phyloP scores from a whole-genome alignment of 345 rosid species.

The Dimocarpus longan region DNA sequence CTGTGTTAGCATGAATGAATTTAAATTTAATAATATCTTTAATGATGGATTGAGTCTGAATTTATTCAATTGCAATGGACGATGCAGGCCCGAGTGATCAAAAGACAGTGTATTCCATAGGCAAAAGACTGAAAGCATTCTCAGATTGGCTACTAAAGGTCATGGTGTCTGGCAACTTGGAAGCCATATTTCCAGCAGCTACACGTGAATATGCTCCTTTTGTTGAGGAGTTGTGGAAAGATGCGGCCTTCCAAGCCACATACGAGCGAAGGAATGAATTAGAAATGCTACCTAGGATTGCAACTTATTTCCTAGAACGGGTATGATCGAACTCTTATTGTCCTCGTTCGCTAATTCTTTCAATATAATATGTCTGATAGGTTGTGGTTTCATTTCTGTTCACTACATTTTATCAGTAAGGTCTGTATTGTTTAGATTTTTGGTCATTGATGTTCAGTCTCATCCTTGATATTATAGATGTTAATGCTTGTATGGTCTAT shows the following conservation, averaged over 20 bases:
- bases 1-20: background rate
- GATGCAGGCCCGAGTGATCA: slow-evolving; percentile 35
- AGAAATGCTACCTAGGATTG: slow-evolving; percentile 65
- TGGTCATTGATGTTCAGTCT: background rate
- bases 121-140: slow-evolving; percentile 58
- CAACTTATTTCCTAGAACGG: slow-evolving; percentile 83
- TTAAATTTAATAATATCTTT: background rate
- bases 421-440: background rate
- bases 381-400: background rate
- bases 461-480: background rate
- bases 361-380: background rate
- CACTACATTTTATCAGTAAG: background rate
- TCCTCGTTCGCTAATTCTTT: slow-evolving; percentile 9
- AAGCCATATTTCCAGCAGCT: slow-evolving; percentile 62
- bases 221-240: slow-evolving; percentile 72
- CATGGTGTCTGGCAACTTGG: slow-evolving; percentile 72
- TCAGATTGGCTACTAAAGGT: slow-evolving; percentile 73
- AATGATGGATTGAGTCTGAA: slow-evolving; percentile 13
- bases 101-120: slow-evolving; percentile 46
- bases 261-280: slow-evolving; percentile 71
- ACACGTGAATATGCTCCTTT: slow-evolving; percentile 63
- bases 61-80: slow-evolving; percentile 26
- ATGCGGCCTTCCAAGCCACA: slow-evolving; percentile 78
- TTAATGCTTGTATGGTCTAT: background rate
- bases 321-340: slow-evolving; percentile 38